A percentile compares a stretch with the other conserved stretches of the same genome.
These are phyloP conservation scores for Hortaea werneckii DNA, from an alignment of 2,329 filamentous ascomycete genomes.

Conservation along the genomic window DNA sequence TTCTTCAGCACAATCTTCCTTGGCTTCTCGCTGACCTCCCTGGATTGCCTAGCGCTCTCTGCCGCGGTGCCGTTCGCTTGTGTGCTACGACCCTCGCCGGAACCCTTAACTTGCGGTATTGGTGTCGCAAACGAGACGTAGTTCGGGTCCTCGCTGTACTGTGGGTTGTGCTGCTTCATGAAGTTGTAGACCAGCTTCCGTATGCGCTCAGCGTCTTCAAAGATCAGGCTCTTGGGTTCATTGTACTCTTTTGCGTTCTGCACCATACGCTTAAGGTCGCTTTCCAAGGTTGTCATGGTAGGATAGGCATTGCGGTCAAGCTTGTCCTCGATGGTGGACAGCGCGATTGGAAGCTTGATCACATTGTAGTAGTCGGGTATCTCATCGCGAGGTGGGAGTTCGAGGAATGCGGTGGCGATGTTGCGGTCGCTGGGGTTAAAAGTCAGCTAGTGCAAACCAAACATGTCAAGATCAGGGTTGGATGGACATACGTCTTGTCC, in stretches of 20 bases:
- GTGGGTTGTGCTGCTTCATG: conserved; percentile 79
- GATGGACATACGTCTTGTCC: conserved; percentile 67
- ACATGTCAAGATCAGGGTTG: too few species aligned
- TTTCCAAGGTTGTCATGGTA: conserved; percentile 64
- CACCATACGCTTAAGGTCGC: conserved; percentile 80
- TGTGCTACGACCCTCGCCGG: conserved; percentile 2
- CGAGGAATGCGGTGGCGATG: conserved; percentile 66
- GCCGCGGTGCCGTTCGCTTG: conserved; percentile 8
- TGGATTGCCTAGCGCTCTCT: neutral
- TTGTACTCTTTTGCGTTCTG: conserved; percentile 81
- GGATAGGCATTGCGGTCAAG: conserved; percentile 58
- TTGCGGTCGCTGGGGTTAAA: conserved; percentile 46
- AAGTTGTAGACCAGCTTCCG: conserved; percentile 78
- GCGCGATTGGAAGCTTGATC: conserved; percentile 67
- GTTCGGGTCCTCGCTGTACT: conserved; percentile 55
- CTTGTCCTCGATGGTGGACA: conserved; percentile 66
- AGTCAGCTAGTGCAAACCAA: neutral
- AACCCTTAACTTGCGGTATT: conserved; percentile 43
- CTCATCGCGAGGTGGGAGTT: conserved; percentile 42
- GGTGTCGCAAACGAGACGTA: conserved; percentile 68
- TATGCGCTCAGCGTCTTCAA: conserved; percentile 76
- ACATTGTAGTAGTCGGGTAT: conserved; percentile 68
- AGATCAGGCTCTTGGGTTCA: conserved; percentile 58
- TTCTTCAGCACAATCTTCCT: conserved; percentile 11
- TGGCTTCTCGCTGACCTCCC: conserved; percentile 7